Conservation (phyloP, 2,329 filamentous ascomycete species). For the Xylariales sp. region DNA sequence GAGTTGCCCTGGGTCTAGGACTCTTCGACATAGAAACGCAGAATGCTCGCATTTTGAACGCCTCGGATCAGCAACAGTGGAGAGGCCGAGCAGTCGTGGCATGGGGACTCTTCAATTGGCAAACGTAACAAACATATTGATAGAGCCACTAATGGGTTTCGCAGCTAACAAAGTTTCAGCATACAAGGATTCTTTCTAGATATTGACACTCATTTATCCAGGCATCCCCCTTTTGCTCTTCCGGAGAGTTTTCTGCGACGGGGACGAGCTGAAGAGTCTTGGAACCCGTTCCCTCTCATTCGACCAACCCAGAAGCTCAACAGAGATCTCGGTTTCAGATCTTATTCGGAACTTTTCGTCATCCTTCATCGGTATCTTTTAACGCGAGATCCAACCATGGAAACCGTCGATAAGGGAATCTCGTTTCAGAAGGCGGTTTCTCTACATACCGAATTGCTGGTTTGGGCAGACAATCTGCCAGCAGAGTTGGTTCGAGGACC, state of each 20-base stretch:
- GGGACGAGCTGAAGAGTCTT: not conserved
- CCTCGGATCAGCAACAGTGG: not conserved
- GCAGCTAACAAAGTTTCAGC: not conserved
- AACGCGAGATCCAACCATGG: not conserved
- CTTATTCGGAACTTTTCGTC: constrained; percentile 2
- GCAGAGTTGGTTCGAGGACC: not conserved
- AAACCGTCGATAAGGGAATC: not conserved
- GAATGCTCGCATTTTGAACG: not conserved
- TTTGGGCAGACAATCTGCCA: not conserved
- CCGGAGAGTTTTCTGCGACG: not conserved
- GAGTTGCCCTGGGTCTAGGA: not conserved
- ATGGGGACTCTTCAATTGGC: constrained; percentile 7
- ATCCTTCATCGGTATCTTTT: not conserved
- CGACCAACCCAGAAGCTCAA: not conserved
- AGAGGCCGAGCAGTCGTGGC: constrained; percentile 2
- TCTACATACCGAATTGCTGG: not conserved
- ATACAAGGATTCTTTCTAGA: not conserved
- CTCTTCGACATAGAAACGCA: not conserved
- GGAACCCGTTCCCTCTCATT: constrained; percentile 5
- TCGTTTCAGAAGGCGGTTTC: not conserved
- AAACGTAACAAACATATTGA: not conserved
- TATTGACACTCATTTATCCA: not conserved
- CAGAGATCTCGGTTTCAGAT: constrained; percentile 2
- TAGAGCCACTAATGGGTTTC: not conserved
- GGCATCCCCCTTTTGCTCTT: not conserved